Conservation (phyloP, 495 filamentous ascomycete genomes). For the Cudoniella acicularis region DNA sequence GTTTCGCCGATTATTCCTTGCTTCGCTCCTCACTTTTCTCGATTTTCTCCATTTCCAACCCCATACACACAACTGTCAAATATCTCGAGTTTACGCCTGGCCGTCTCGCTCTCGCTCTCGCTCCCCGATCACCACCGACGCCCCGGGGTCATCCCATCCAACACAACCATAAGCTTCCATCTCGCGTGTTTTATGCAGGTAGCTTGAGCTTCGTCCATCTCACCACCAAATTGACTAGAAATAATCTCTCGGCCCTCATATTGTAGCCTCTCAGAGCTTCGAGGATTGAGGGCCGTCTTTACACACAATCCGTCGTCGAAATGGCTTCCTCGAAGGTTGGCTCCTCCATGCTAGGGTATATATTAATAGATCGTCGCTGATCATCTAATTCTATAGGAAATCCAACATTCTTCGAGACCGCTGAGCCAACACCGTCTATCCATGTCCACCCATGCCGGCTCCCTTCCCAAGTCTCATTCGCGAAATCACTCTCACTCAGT, state of each 20-base stretch:
- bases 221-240: constrained; percentile 9
- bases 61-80: background rate
- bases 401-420: constrained; percentile 26
- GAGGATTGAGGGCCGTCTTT: constrained; percentile 30
- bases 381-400: constrained; percentile 21
- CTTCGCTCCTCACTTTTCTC: constrained; percentile 5
- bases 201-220: constrained; percentile 22
- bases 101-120: background rate
- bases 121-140: background rate
- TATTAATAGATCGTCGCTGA: constrained; percentile 27
- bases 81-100: background rate
- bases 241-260: constrained; percentile 28
- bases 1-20: constrained; percentile 13
- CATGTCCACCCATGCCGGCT: constrained; percentile 20
- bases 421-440: constrained; percentile 26
- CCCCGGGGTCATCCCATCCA: constrained; percentile 7
- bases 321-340: constrained; percentile 29
- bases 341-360: background rate
- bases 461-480: constrained; percentile 26
- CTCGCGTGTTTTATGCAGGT: constrained; percentile 25
- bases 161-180: constrained; percentile 2
- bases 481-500: constrained; percentile 82
- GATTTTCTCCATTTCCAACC: too few species aligned
- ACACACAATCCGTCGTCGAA: background rate
- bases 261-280: constrained; percentile 29